phyloP scores from a whole-genome alignment of 192 early-diverging fungal genomes.

The Coemansia sp. region DNA sequence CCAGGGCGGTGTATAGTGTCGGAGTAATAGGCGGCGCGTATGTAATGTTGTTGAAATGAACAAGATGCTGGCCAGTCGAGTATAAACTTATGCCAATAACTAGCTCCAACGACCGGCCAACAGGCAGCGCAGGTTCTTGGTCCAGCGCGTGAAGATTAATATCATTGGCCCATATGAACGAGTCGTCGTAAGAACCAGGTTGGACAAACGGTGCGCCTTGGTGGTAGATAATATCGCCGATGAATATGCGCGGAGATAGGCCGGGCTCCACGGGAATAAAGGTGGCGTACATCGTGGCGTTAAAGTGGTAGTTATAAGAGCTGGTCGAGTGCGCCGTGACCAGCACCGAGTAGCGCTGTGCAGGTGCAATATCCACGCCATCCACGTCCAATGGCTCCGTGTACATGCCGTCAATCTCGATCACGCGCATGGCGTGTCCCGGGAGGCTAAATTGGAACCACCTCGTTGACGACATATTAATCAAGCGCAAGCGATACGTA shows the following conservation, averaged over 20 bases:
- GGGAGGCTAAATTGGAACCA: constrained; percentile 75
- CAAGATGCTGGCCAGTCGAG: constrained; percentile 70
- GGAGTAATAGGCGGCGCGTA: constrained; percentile 67
- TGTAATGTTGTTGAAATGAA: constrained; percentile 72
- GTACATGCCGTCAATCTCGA: constrained; percentile 78
- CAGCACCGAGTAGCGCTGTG: constrained; percentile 81
- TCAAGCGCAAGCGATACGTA: constrained; percentile 77
- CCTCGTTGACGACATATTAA: constrained; percentile 69
- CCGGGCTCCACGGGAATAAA: constrained; percentile 54
- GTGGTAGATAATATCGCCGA: constrained; percentile 65
- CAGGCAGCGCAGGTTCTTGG: constrained; percentile 51
- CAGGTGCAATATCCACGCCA: constrained; percentile 64
- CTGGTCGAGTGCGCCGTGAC: constrained; percentile 65
- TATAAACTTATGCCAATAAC: constrained; percentile 60
- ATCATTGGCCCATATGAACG: constrained; percentile 28
- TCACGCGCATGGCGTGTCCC: constrained; percentile 72
- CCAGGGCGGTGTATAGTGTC: constrained; percentile 66
- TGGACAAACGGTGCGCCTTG: constrained; percentile 55
- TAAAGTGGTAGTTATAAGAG: constrained; percentile 66
- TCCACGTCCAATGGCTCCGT: constrained; percentile 59
- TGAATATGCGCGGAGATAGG: constrained; percentile 41
- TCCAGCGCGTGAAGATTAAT: constrained; percentile 58
- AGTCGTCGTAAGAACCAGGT: constrained; percentile 8
- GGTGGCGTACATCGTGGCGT: constrained; percentile 62
- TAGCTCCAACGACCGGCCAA: constrained; percentile 51